Evolutionary conservation across 768 basidiomycete genomes (phyloP).

Genomic region (Mycena belliarum): DNA sequence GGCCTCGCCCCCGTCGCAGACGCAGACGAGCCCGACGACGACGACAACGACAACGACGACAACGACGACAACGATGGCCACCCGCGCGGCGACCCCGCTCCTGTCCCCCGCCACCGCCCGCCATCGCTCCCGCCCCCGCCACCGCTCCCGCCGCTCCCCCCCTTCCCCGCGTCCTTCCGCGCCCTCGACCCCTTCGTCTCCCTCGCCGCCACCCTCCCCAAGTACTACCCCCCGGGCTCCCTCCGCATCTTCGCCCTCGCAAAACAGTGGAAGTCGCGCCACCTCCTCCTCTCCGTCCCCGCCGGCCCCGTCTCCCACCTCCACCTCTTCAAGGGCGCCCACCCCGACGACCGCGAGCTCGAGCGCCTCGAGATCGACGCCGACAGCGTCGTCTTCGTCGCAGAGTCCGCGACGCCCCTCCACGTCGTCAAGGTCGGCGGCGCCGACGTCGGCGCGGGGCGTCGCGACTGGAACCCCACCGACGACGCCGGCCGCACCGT

Average conservation of each 20-base stretch:
- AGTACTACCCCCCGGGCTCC: slow-evolving; percentile 68
- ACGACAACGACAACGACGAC: no score
- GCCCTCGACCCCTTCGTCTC: slow-evolving; percentile 55
- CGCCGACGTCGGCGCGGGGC: slow-evolving; percentile 52
- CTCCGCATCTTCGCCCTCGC: slow-evolving; percentile 72
- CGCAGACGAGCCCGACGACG: slow-evolving; percentile 40
- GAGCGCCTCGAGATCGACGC: slow-evolving; percentile 78
- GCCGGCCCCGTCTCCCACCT: slow-evolving; percentile 52
- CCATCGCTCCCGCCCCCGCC: background rate
- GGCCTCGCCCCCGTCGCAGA: slow-evolving; percentile 56
- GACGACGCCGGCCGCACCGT: slow-evolving; percentile 58
- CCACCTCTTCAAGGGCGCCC: slow-evolving; percentile 65
- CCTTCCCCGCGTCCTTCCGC: slow-evolving; percentile 61
- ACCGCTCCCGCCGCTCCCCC: slow-evolving; percentile 53
- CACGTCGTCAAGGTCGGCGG: slow-evolving; percentile 72
- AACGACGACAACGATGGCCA: no score
- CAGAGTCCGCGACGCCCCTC: slow-evolving; percentile 48
- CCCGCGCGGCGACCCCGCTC: no score
- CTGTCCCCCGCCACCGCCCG: background rate
- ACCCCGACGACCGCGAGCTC: slow-evolving; percentile 63
- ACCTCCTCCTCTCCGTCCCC: slow-evolving; percentile 33
- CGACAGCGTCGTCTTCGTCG: slow-evolving; percentile 73
- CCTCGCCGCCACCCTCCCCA: slow-evolving; percentile 57
- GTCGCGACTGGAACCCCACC: slow-evolving; percentile 38
- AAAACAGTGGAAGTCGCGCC: slow-evolving; percentile 31